Evolutionary conservation across 2,329 filamentous ascomycete species (phyloP).

Genomic region (Ophiostoma perfectum): DNA sequence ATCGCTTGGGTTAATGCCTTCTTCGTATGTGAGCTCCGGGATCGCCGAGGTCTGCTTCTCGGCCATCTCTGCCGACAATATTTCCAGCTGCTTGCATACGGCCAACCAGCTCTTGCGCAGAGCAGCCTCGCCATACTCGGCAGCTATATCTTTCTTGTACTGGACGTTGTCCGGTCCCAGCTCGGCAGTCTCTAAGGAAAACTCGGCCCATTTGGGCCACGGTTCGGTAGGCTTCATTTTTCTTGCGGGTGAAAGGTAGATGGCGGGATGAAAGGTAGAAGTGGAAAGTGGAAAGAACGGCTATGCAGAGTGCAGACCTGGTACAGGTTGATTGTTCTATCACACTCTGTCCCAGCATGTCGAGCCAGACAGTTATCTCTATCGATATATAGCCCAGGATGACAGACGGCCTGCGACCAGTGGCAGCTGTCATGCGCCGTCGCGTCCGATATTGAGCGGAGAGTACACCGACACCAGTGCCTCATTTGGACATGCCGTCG

Average conservation of each 20-base stretch:
- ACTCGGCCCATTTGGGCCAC: conserved; percentile 1
- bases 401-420: background rate
- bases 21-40: background rate
- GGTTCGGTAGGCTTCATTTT: conserved; percentile 5
- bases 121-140: conserved; percentile 35
- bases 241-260: background rate
- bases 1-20: background rate
- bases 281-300: background rate
- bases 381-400: background rate
- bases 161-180: background rate
- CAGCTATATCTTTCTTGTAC: conserved; percentile 35
- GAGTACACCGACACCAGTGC: background rate
- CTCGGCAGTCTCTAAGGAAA: conserved; percentile 4
- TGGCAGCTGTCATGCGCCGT: background rate
- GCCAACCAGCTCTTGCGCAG: conserved; percentile 37
- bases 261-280: background rate
- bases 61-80: conserved; percentile 36
- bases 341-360: background rate
- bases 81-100: conserved; percentile 36
- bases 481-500: background rate
- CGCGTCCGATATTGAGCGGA: background rate
- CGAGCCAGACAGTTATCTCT: background rate
- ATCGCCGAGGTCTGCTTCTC: conserved; percentile 34
- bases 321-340: background rate
- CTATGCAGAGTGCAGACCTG: background rate